phyloP scores from a whole-genome alignment of 2,329 filamentous ascomycete genomes.

The Samsoniella hepiali region DNA sequence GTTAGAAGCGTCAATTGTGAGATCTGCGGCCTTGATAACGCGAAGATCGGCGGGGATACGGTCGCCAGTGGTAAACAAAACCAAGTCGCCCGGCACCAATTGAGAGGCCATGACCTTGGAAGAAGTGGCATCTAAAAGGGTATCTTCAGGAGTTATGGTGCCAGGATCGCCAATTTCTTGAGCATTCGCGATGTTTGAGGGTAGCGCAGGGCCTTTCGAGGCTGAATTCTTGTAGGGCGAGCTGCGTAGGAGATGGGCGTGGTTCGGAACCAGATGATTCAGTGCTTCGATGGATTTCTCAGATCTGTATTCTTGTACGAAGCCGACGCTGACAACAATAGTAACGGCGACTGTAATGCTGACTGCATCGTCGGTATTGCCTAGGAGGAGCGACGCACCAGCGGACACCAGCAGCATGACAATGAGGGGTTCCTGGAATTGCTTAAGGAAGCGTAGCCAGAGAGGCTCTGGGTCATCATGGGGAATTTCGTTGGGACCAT shows the following conservation, averaged over 20 bases:
- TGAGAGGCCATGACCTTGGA: constrained; percentile 82
- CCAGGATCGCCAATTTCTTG: constrained; percentile 43
- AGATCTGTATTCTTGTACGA: constrained; percentile 95
- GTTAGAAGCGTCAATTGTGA: constrained; percentile 96
- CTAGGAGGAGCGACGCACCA: constrained; percentile 81
- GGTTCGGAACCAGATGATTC: constrained; percentile 89
- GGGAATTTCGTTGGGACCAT: constrained; percentile 91
- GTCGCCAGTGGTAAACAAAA: constrained; percentile 92
- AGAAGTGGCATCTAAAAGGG: constrained; percentile 67
- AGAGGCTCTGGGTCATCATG: constrained; percentile 91
- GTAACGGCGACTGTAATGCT: constrained; percentile 96
- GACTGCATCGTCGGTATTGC: constrained; percentile 90
- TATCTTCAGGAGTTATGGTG: constrained; percentile 58
- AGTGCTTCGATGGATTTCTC: constrained; percentile 96
- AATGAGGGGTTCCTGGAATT: constrained; percentile 95
- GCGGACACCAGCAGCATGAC: constrained; percentile 87
- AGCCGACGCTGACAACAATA: constrained; percentile 93
- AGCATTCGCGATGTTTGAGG: constrained; percentile 41
- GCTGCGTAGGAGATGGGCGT: constrained; percentile 85
- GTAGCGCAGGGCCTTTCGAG: constrained; percentile 45
- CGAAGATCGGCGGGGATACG: constrained; percentile 94
- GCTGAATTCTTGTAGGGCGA: constrained; percentile 36
- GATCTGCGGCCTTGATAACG: constrained; percentile 83
- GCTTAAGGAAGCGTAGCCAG: constrained; percentile 92
- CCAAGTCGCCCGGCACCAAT: constrained; percentile 87